Conservation (phyloP, 768 basidiomycete genomes). For the Leccinum sublutescens region DNA sequence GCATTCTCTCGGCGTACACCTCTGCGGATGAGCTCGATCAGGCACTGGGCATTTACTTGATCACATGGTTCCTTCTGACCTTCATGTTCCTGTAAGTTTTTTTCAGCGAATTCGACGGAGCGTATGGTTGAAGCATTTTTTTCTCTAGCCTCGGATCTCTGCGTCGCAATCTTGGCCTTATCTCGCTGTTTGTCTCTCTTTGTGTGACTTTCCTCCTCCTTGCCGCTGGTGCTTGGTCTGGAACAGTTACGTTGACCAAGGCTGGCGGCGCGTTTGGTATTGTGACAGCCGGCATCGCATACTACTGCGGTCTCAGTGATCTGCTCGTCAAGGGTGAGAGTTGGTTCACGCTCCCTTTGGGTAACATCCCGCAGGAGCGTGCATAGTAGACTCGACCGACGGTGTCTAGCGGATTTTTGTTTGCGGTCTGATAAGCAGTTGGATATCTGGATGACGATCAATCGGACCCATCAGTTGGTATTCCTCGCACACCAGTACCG, state of each 20-base stretch:
- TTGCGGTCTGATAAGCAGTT: conserved; percentile 3
- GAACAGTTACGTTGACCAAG: conserved; percentile 23
- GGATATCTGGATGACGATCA: not conserved
- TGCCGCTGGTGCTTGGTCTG: conserved; percentile 38
- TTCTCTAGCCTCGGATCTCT: conserved; percentile 45
- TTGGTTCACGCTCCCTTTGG: conserved; percentile 43
- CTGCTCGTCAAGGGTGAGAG: conserved; percentile 38
- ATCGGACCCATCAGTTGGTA: not conserved
- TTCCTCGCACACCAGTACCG: not conserved
- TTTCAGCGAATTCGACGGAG: not conserved
- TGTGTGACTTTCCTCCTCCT: conserved; percentile 52
- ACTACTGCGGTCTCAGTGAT: conserved; percentile 44
- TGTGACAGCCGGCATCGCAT: conserved; percentile 46
- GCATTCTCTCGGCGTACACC: conserved; percentile 55
- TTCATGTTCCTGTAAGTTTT: conserved; percentile 59
- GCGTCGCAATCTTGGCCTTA: conserved; percentile 48
- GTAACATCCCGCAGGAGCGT: conserved; percentile 18
- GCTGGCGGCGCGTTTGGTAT: conserved; percentile 48
- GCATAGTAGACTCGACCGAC: not conserved
- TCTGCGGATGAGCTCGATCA: conserved; percentile 40
- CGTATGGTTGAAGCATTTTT: not conserved
- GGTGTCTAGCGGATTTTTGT: not conserved
- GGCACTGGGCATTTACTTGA: conserved; percentile 73
- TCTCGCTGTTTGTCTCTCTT: conserved; percentile 52
- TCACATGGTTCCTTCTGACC: conserved; percentile 73